Conservation (phyloP, 2,329 filamentous ascomycete genomes). For the Alternaria conjuncta region DNA sequence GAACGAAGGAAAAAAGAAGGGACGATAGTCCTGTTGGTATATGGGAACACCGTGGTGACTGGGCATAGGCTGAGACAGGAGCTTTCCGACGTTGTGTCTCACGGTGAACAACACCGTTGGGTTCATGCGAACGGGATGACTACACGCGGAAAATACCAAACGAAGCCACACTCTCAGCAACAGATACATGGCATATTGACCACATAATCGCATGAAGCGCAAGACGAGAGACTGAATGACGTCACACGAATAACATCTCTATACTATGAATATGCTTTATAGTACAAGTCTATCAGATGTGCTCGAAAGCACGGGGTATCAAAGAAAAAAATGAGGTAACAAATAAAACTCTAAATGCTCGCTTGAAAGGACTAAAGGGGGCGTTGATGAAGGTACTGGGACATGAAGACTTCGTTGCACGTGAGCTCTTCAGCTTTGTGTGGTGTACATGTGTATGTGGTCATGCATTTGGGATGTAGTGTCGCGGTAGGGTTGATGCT, state of each 20-base stretch:
- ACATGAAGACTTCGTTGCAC: slow-evolving; percentile 5
- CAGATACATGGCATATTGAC: not conserved
- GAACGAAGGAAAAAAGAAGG: not conserved
- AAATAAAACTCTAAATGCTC: slow-evolving; percentile 20
- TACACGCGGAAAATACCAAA: not conserved
- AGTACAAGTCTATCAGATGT: slow-evolving; percentile 24
- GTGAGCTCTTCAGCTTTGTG: slow-evolving; percentile 19
- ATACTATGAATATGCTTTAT: slow-evolving; percentile 11
- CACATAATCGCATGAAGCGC: not conserved
- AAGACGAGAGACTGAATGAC: not conserved
- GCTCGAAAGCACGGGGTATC: slow-evolving; percentile 26
- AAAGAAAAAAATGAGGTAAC: slow-evolving; percentile 17
- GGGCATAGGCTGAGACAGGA: not conserved
- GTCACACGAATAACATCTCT: not conserved
- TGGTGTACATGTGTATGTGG: slow-evolving; percentile 32
- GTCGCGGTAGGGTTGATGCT: slow-evolving; percentile 25
- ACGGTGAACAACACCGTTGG: not conserved
- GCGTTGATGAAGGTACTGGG: not conserved
- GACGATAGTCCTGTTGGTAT: not conserved
- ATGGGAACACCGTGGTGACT: not conserved
- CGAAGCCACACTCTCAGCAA: not conserved
- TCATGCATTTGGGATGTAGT: slow-evolving; percentile 29
- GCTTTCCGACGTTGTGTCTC: not conserved
- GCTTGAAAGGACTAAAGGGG: slow-evolving; percentile 14
- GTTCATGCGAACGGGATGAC: not conserved